These are phyloP conservation scores for Ensete glaucum DNA, from an alignment of 176 grass and related monocot species.

Conservation along the genomic window DNA sequence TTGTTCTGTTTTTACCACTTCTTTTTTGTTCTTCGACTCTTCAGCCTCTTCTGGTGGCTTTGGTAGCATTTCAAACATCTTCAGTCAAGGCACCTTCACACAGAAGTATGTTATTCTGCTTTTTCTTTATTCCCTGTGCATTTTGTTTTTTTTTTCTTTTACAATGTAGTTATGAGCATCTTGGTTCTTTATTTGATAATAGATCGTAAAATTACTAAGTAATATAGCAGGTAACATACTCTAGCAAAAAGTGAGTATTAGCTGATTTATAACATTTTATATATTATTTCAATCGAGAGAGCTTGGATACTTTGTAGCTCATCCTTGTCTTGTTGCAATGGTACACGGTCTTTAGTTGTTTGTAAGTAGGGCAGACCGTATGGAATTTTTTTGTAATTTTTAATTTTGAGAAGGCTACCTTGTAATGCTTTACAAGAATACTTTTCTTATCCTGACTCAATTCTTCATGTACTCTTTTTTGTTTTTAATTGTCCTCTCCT, in stretches of 20 bases:
- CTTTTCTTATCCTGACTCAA: neutral
- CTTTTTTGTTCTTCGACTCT: conserved; percentile 14
- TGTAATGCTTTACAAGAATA: no score
- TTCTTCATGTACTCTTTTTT: conserved; percentile 12
- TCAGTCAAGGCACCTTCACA: conserved; percentile 37
- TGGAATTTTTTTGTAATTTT: no score
- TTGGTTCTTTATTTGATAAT: neutral
- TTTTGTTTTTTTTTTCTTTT: neutral
- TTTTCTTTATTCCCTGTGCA: conserved; percentile 23
- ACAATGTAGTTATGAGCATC: conserved; percentile 1
- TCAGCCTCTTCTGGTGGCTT: conserved; percentile 48
- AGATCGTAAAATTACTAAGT: neutral
- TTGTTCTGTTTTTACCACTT: conserved; percentile 6
- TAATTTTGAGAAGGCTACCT: no score
- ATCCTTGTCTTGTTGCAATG: no score
- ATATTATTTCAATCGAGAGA: no score
- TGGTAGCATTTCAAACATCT: conserved; percentile 33
- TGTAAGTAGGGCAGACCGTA: no score
- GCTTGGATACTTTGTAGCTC: no score
- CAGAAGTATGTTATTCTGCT: conserved; percentile 49
- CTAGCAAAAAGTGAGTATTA: neutral
- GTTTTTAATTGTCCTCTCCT: conserved; percentile 15
- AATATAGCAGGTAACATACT: neutral
- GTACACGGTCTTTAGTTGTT: no score
- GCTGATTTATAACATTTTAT: neutral